A percentile compares a stretch with the other conserved stretches of the same genome.
Conservation (phyloP, 192 early-diverging fungal genomes). For the Umbelopsis sp. region DNA sequence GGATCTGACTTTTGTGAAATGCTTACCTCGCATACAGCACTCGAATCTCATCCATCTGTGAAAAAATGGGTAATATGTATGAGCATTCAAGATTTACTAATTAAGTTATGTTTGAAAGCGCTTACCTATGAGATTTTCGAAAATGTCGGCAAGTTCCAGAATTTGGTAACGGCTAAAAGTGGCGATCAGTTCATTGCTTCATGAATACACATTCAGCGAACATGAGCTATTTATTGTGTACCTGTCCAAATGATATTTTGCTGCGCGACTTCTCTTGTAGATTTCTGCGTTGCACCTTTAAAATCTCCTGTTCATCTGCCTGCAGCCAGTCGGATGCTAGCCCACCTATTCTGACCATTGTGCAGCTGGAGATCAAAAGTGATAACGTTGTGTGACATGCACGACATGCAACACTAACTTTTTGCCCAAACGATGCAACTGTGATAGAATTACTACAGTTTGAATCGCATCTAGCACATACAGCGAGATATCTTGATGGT, state of each 20-base stretch:
- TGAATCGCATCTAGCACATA: slow-evolving; percentile 16
- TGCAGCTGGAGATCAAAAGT: background rate
- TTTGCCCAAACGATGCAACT: slow-evolving; percentile 11
- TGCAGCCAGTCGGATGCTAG: slow-evolving; percentile 7
- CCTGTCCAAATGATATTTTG: slow-evolving; percentile 4
- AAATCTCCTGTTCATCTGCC: slow-evolving; percentile 2
- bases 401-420: background rate
- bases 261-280: background rate
- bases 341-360: slow-evolving; percentile 3
- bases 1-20: background rate
- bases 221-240: too few relatives aligned
- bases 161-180: background rate
- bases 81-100: background rate
- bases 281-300: background rate
- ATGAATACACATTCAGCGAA: too few relatives aligned
- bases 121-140: slow-evolving; percentile 7
- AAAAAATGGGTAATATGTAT: background rate
- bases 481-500: background rate
- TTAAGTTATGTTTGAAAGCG: background rate
- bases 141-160: slow-evolving; percentile 5
- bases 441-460: background rate
- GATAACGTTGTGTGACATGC: slow-evolving; percentile 1
- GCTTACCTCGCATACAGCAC: background rate
- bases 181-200: too few relatives aligned
- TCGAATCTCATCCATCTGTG: slow-evolving; percentile 13